phyloP scores from a whole-genome alignment of 495 filamentous ascomycete species.

The Neurospora africana region DNA sequence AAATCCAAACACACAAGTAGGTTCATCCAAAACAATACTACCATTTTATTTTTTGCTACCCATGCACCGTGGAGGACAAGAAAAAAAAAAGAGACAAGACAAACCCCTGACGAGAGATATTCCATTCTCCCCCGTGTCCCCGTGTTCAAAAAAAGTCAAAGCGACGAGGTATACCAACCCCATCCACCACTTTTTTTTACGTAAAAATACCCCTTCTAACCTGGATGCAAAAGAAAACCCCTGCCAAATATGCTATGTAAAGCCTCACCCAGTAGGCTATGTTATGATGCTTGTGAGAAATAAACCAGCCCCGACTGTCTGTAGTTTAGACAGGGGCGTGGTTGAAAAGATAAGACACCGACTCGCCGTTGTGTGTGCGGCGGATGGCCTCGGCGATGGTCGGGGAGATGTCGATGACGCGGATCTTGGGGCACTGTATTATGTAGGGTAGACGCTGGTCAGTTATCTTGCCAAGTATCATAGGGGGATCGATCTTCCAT shows the following conservation, averaged over 20 bases:
- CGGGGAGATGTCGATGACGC: conserved; percentile 88
- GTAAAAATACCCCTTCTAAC: background rate
- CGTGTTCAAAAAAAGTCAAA: background rate
- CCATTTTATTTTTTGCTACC: background rate
- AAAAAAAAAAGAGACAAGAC: background rate
- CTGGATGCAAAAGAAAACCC: background rate
- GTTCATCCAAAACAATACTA: background rate
- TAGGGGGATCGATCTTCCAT: too few relatives aligned
- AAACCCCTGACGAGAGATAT: background rate
- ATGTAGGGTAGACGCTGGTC: background rate
- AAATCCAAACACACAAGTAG: background rate
- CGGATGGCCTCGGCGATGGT: conserved; percentile 64
- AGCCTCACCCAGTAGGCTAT: background rate
- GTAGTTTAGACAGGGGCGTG: conserved; percentile 55
- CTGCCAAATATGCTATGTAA: background rate
- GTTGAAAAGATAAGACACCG: conserved; percentile 87
- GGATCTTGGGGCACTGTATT: conserved; percentile 57
- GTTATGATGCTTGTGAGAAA: background rate
- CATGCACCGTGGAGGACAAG: background rate
- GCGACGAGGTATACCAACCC: background rate
- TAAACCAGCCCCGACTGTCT: background rate
- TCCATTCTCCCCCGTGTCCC: background rate
- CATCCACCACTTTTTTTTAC: background rate
- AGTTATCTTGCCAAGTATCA: background rate
- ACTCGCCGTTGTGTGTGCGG: conserved; percentile 80